These are phyloP conservation scores for Sherardia arvensis DNA, from an alignment of 257 asterid genomes.

Conservation along the genomic window DNA sequence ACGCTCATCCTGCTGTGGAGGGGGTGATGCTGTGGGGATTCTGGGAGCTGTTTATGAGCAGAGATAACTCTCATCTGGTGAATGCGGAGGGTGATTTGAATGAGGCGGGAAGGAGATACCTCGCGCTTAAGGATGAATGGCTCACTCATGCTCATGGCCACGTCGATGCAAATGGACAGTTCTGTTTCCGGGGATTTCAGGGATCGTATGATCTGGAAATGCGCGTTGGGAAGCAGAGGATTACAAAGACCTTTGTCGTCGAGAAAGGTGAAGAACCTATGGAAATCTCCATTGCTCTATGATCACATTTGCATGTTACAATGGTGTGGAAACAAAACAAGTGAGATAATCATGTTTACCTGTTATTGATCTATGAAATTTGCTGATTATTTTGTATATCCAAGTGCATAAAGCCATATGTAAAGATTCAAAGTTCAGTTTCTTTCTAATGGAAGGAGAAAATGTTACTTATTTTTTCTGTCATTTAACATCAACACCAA, in stretches of 20 bases:
- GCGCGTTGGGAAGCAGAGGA: constrained; percentile 18
- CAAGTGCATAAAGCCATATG: neutral
- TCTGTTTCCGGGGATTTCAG: constrained; percentile 64
- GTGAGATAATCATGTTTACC: neutral
- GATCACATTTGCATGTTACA: neutral
- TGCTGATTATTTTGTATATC: neutral
- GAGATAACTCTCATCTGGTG: constrained; percentile 58
- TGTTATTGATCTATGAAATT: neutral
- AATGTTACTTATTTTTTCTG: neutral
- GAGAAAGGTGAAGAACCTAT: constrained; percentile 54
- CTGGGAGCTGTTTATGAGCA: constrained; percentile 85
- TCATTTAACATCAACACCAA: too few species aligned
- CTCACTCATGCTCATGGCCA: constrained; percentile 49
- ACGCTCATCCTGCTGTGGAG: constrained; percentile 89
- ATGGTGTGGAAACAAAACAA: neutral
- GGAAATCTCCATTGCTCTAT: constrained; percentile 28
- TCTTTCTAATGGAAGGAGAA: neutral
- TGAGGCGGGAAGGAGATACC: constrained; percentile 62
- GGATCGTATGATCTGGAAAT: constrained; percentile 65
- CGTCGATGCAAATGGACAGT: constrained; percentile 43
- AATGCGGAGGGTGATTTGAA: constrained; percentile 76
- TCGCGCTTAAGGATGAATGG: constrained; percentile 72
- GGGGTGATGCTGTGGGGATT: constrained; percentile 86
- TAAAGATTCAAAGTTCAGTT: neutral
- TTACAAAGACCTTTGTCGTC: constrained; percentile 48